Evolutionary conservation across 768 basidiomycete genomes (phyloP), one percentile per base, ranked within the genome.

Genomic region (Mycena galericulata): DNA sequence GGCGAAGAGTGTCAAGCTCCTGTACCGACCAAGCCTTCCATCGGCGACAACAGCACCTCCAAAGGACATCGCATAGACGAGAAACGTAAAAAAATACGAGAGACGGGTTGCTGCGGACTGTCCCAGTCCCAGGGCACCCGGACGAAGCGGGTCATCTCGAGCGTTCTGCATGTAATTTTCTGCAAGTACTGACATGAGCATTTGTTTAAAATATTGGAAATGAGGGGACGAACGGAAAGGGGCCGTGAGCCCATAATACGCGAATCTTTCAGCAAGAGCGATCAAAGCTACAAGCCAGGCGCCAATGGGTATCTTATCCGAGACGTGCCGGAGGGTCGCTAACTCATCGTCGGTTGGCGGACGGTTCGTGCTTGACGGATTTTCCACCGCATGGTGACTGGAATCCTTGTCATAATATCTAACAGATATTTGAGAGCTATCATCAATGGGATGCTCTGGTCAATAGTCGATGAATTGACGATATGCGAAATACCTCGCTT

Each of bases 221-320:
- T n/a, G 47, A 22, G 47, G 22, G 22, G 47, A 50, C 32, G 32
- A 36, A 38, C 56, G 26, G 27, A 57, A 43, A 41, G 41, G 26
- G 29, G 38, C 43, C 18, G 56, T 57, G 20, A 38, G 41, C n/a
- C 38, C 56, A 26, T 57, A 57, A 41, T 57, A 57, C 20, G 56
- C 41, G 20, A 27, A 40, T 27, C 56, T 22, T 34, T 56, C 54
- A 56, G 54, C 54, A 18, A 56, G 38, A 20, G 38, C 54, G 38
- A 24, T 34, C 4, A 24, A 22, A 18, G 34, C 27, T 17, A 45
- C 24, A 26, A 41, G 29, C 14, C 27, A 45, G 27, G 40, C 41
- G 56, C 15, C 10, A 27, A 40, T n/a, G 41, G 27, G 22, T 10
- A 43, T 45, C 26, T 15, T 24, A 24, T 41, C 38, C 10, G 8